Evolutionary conservation across 108 stramenopile species (phyloP).

Genomic region (Fistulifera solaris): DNA sequence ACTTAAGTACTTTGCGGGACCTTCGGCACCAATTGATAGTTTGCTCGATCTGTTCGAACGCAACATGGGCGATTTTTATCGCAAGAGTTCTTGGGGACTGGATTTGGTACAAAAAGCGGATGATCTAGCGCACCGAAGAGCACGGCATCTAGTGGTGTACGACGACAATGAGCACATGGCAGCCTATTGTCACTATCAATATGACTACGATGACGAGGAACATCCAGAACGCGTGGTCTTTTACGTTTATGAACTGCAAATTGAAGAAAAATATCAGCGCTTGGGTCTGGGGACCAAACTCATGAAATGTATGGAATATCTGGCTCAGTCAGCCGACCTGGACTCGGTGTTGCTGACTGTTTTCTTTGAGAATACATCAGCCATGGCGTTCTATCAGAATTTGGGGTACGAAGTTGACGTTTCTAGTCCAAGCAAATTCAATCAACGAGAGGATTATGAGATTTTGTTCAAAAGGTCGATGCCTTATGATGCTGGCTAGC

Average conservation of each 20-base stretch:
- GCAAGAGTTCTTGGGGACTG: slow-evolving; percentile 63
- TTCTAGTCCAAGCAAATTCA: slow-evolving; percentile 59
- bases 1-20: too few species aligned
- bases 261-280: slow-evolving; percentile 29
- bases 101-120: slow-evolving; percentile 51
- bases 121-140: slow-evolving; percentile 50
- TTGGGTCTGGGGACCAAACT: slow-evolving; percentile 56
- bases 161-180: slow-evolving; percentile 17
- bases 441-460: slow-evolving; percentile 59
- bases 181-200: slow-evolving; percentile 74
- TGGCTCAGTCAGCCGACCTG: slow-evolving; percentile 33
- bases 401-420: slow-evolving; percentile 51
- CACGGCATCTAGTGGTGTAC: slow-evolving; percentile 52
- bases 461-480: slow-evolving; percentile 56
- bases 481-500: too few species aligned
- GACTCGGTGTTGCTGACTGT: slow-evolving; percentile 67
- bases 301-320: slow-evolving; percentile 44
- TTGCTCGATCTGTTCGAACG: slow-evolving; percentile 57
- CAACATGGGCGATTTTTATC: slow-evolving; percentile 71
- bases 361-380: slow-evolving; percentile 43
- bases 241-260: slow-evolving; percentile 75
- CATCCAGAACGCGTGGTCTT: slow-evolving; percentile 23
- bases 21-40: too few species aligned
- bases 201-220: slow-evolving; percentile 70
- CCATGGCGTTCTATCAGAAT: slow-evolving; percentile 59